Evolutionary conservation across 169 alveolate genomes (phyloP).

Genomic region (Cryptosporidium felis): DNA sequence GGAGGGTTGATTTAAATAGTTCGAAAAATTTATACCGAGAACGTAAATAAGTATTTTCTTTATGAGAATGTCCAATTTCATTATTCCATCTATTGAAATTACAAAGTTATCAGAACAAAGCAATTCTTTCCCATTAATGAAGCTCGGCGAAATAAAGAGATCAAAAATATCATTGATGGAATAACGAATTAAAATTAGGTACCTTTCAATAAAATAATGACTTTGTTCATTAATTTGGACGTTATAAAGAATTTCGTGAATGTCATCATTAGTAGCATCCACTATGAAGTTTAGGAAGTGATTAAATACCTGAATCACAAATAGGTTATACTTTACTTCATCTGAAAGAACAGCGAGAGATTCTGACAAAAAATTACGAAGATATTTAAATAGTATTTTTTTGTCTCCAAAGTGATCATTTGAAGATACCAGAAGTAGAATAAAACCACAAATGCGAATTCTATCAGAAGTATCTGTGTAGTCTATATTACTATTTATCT

Average conservation of each 20-base stretch:
- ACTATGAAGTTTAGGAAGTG: background rate
- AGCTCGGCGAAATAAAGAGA: background rate
- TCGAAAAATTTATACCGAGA: background rate
- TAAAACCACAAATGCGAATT: background rate
- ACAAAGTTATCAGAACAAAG: background rate
- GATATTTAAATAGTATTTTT: background rate
- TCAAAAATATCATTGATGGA: conserved; percentile 9
- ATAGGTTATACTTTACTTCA: background rate
- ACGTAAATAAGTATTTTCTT: background rate
- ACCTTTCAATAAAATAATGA: background rate
- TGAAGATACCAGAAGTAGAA: background rate
- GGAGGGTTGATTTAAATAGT: background rate
- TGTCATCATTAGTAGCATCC: background rate
- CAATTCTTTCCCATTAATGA: background rate
- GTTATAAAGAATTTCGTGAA: background rate
- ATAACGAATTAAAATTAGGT: background rate
- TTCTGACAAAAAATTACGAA: background rate
- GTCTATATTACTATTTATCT: background rate
- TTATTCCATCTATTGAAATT: background rate
- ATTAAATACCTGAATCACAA: background rate
- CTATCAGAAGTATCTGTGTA: background rate
- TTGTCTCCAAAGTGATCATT: background rate
- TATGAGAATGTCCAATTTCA: background rate
- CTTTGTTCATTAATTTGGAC: background rate
- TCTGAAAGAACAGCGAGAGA: background rate